Conservation (phyloP, 164 flowering plant genomes). For the Stephania japonica region DNA sequence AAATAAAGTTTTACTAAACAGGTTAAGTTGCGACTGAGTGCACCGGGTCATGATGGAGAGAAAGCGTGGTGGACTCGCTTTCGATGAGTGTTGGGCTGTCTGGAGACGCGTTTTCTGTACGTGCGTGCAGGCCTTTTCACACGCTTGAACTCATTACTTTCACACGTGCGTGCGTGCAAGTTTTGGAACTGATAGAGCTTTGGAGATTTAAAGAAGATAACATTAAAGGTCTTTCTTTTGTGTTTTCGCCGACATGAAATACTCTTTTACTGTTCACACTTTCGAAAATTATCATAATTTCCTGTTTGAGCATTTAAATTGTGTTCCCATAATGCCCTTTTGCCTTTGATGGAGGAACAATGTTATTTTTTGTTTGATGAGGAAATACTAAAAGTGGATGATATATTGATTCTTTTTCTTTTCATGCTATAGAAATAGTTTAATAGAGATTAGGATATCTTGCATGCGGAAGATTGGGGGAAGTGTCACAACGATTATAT, state of each 20-base stretch:
- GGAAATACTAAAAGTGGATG: background rate
- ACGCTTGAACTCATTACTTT: background rate
- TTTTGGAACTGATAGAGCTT: too few species aligned
- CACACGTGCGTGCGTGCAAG: too few species aligned
- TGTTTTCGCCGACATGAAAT: background rate
- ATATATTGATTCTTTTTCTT: background rate
- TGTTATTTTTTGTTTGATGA: background rate
- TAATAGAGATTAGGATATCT: too few species aligned
- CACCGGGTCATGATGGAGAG: background rate
- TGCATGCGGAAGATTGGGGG: too few species aligned
- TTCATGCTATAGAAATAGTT: background rate
- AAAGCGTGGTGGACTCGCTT: background rate
- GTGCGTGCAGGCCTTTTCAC: background rate
- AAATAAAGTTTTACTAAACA: too few species aligned
- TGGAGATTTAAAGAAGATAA: too few species aligned
- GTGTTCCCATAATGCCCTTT: background rate
- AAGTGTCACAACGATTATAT: too few species aligned
- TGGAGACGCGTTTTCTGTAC: background rate
- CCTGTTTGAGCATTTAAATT: too few species aligned
- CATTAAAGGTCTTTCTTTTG: background rate
- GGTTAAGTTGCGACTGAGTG: too few species aligned
- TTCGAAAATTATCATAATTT: background rate
- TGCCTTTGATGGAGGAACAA: background rate
- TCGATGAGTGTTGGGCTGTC: conserved; percentile 2
- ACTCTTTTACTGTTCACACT: background rate